Percentiles rank a stretch among this genome's conserved stretches.
Conservation (phyloP, 495 filamentous ascomycete genomes). For the Talaromyces proteolyticus region DNA sequence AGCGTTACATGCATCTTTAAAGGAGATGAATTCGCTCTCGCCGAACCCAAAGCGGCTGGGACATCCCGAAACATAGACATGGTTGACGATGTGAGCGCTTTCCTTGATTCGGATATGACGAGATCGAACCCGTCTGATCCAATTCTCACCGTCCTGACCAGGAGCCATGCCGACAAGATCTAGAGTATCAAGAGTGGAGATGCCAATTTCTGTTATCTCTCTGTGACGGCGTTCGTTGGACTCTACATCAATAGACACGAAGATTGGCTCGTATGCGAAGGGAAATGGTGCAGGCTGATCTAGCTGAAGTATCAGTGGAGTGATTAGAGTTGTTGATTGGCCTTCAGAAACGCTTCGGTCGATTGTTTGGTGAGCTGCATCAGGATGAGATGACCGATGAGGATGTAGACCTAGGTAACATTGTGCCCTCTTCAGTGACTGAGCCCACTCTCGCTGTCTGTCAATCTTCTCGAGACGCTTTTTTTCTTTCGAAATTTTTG, state of each 20-base stretch:
- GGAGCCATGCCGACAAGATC: slow-evolving; percentile 49
- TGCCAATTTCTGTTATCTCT: slow-evolving; percentile 76
- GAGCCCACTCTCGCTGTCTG: slow-evolving; percentile 38
- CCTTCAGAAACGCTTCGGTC: slow-evolving; percentile 13
- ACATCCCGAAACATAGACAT: slow-evolving; percentile 59
- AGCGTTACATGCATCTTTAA: slow-evolving; percentile 26
- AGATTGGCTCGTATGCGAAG: slow-evolving; percentile 53
- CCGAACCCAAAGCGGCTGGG: slow-evolving; percentile 75
- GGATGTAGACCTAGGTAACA: slow-evolving; percentile 61
- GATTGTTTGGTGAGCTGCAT: slow-evolving; percentile 6
- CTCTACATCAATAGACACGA: slow-evolving; percentile 79
- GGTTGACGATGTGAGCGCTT: slow-evolving; percentile 56
- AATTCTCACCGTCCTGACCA: slow-evolving; percentile 51
- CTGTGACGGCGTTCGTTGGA: slow-evolving; percentile 60
- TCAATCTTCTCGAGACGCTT: slow-evolving; percentile 42
- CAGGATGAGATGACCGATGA: slow-evolving; percentile 4
- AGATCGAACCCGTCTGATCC: slow-evolving; percentile 58
- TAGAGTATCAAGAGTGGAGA: slow-evolving; percentile 73
- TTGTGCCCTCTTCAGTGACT: slow-evolving; percentile 54
- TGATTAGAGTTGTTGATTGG: slow-evolving; percentile 1
- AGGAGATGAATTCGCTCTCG: slow-evolving; percentile 37
- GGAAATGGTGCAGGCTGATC: slow-evolving; percentile 31
- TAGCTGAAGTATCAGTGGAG: slow-evolving; percentile 24
- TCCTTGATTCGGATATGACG: slow-evolving; percentile 76
- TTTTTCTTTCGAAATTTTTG: slow-evolving; percentile 39